A percentile compares a stretch with the other conserved stretches of the same genome.
Evolutionary conservation across 2,329 filamentous ascomycete species (phyloP).

Genomic region (Penicillium occitanis): DNA sequence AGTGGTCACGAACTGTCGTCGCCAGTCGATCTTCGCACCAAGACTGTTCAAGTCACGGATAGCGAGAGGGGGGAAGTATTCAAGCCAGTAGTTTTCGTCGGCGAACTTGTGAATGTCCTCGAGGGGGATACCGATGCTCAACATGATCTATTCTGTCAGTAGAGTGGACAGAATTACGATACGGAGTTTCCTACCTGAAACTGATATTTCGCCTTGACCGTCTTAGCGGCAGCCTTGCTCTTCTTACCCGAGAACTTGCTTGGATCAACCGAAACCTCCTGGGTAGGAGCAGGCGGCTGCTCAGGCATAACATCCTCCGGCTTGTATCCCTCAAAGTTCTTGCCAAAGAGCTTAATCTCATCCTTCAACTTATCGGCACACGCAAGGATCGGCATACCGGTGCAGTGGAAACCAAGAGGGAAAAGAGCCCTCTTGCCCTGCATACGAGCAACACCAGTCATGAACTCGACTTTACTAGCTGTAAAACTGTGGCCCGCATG

Average conservation of each 20-base stretch:
- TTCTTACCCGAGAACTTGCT: constrained; percentile 93
- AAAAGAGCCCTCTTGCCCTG: constrained; percentile 83
- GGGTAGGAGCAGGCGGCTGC: constrained; percentile 60
- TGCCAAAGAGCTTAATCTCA: constrained; percentile 85
- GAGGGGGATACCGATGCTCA: constrained; percentile 79
- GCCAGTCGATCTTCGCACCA: constrained; percentile 88
- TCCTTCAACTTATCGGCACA: constrained; percentile 91
- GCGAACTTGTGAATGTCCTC: constrained; percentile 93
- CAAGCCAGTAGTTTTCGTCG: constrained; percentile 86
- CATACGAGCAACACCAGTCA: constrained; percentile 82
- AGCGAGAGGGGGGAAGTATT: constrained; percentile 84
- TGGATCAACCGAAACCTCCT: constrained; percentile 72
- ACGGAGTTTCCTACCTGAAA: constrained; percentile 52
- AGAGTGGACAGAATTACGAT: neutral
- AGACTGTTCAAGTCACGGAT: constrained; percentile 75
- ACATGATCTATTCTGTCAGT: constrained; percentile 66
- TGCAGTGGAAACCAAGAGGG: constrained; percentile 93
- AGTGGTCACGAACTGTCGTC: constrained; percentile 88
- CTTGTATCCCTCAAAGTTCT: constrained; percentile 76
- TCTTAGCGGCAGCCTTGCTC: constrained; percentile 86
- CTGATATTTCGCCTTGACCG: constrained; percentile 91
- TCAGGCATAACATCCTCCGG: constrained; percentile 58
- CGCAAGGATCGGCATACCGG: constrained; percentile 97
- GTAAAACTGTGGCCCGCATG: constrained; percentile 94
- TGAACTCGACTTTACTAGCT: constrained; percentile 89